Conservation (phyloP, 768 basidiomycete species). For the Boletus pseudopeckii region DNA sequence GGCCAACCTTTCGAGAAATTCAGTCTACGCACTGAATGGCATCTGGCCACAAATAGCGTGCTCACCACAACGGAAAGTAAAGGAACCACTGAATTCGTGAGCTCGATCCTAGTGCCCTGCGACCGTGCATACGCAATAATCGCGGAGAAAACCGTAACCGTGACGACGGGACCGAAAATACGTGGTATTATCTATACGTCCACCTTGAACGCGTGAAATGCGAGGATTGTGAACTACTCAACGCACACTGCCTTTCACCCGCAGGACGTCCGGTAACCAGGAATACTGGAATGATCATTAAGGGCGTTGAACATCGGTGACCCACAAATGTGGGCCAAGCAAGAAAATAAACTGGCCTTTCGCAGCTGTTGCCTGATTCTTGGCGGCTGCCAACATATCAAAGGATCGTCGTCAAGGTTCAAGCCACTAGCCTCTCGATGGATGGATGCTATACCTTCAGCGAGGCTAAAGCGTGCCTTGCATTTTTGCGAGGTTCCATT, state of each 20-base stretch:
- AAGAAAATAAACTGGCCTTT: conserved; percentile 36
- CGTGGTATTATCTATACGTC: conserved; percentile 56
- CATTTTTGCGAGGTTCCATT: conserved; percentile 26
- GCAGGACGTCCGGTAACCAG: conserved; percentile 86
- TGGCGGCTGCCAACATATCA: conserved; percentile 31
- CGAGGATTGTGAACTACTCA: not conserved
- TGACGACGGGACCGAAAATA: conserved; percentile 79
- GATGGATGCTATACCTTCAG: conserved; percentile 24
- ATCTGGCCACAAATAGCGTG: conserved; percentile 2
- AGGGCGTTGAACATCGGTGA: not conserved
- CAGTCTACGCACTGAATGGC: not conserved
- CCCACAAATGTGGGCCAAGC: not conserved
- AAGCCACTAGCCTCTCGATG: not conserved
- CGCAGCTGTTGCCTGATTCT: conserved; percentile 51
- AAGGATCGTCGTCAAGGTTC: not conserved
- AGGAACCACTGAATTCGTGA: conserved; percentile 84
- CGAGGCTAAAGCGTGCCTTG: conserved; percentile 15
- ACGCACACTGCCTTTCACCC: conserved; percentile 78
- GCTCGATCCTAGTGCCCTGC: conserved; percentile 54
- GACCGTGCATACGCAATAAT: conserved; percentile 56
- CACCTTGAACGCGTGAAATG: conserved; percentile 5
- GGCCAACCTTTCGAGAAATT: conserved; percentile 58
- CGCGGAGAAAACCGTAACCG: conserved; percentile 73
- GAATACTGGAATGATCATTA: conserved; percentile 54
- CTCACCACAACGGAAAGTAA: conserved; percentile 86